Percentiles rank a stretch among this genome's conserved stretches.
phyloP scores from a whole-genome alignment of 2,329 filamentous ascomycete genomes.

The Arthrocladium fulminans region DNA sequence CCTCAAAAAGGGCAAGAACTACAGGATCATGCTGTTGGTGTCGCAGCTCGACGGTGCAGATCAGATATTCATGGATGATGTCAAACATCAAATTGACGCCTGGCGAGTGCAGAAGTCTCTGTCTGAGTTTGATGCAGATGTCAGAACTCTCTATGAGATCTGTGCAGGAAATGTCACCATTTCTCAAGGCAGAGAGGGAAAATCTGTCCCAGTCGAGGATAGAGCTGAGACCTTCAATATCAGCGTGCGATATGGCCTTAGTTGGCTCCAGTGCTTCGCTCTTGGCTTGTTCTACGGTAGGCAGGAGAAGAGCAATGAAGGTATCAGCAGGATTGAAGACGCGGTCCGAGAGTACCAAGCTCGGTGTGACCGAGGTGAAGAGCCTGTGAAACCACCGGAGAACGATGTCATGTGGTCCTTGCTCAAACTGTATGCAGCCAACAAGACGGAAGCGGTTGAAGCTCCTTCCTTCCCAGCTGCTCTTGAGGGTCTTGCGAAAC shows the following conservation, averaged over 20 bases:
- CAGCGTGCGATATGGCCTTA: slow-evolving; percentile 71
- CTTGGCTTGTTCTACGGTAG: slow-evolving; percentile 84
- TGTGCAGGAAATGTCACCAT: slow-evolving; percentile 78
- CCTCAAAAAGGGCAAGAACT: slow-evolving; percentile 66
- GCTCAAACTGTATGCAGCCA: slow-evolving; percentile 63
- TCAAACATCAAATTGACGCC: slow-evolving; percentile 68
- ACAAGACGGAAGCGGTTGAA: slow-evolving; percentile 28
- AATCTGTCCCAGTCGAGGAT: slow-evolving; percentile 59
- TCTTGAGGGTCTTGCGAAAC: slow-evolving; percentile 66
- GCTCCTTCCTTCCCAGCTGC: slow-evolving; percentile 54
- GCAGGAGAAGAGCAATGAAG: slow-evolving; percentile 38
- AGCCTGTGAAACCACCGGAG: slow-evolving; percentile 53
- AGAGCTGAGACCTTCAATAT: slow-evolving; percentile 71
- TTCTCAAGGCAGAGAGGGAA: slow-evolving; percentile 64
- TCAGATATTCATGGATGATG: slow-evolving; percentile 59
- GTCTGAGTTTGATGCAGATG: slow-evolving; percentile 74
- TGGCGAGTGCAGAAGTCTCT: slow-evolving; percentile 79
- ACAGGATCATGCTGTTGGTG: slow-evolving; percentile 74
- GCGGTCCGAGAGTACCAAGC: slow-evolving; percentile 66
- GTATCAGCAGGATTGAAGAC: slow-evolving; percentile 53
- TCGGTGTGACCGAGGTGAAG: slow-evolving; percentile 62
- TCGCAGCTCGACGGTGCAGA: slow-evolving; percentile 67
- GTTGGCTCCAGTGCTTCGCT: slow-evolving; percentile 91
- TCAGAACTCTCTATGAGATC: slow-evolving; percentile 82
- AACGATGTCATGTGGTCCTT: slow-evolving; percentile 71